phyloP scores from a whole-genome alignment of 805 yeast genomes.

The Torulaspora gathmanii region DNA sequence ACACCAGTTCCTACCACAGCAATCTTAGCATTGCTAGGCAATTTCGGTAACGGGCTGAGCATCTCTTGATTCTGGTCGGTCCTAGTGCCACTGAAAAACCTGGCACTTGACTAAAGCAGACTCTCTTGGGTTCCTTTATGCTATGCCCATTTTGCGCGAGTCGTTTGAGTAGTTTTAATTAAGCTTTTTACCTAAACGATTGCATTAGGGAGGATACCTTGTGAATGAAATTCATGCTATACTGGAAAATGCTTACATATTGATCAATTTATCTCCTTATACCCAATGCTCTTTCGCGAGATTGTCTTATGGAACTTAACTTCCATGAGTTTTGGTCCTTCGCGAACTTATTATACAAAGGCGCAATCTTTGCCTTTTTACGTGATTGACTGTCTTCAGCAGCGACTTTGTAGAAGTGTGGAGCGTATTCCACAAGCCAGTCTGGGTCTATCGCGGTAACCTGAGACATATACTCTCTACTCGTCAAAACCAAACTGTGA shows the following conservation, averaged over 20 bases:
- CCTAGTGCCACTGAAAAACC: neutral
- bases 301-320: conserved; percentile 44
- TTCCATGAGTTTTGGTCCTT: conserved; percentile 73
- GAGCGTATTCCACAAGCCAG: conserved; percentile 70
- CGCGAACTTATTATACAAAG: conserved; percentile 58
- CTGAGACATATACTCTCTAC: conserved; percentile 88
- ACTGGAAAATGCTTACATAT: neutral
- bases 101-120: neutral
- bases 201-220: neutral
- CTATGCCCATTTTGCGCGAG: neutral
- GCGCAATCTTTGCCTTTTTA: conserved; percentile 63
- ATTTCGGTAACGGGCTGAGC: conserved; percentile 18
- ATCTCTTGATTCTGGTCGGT: conserved; percentile 5
- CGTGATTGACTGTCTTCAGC: conserved; percentile 52
- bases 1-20: conserved; percentile 86
- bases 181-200: conserved; percentile 2
- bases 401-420: conserved; percentile 64
- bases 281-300: conserved; percentile 32
- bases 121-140: neutral
- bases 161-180: neutral
- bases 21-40: conserved; percentile 40
- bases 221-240: no score
- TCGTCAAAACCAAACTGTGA: conserved; percentile 75
- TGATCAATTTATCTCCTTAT: conserved; percentile 20
- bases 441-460: conserved; percentile 74